Evolutionary conservation across 2,329 filamentous ascomycete genomes (phyloP), one percentile per base, ranked within the genome.

Genomic region (Colletotrichum sp.): DNA sequence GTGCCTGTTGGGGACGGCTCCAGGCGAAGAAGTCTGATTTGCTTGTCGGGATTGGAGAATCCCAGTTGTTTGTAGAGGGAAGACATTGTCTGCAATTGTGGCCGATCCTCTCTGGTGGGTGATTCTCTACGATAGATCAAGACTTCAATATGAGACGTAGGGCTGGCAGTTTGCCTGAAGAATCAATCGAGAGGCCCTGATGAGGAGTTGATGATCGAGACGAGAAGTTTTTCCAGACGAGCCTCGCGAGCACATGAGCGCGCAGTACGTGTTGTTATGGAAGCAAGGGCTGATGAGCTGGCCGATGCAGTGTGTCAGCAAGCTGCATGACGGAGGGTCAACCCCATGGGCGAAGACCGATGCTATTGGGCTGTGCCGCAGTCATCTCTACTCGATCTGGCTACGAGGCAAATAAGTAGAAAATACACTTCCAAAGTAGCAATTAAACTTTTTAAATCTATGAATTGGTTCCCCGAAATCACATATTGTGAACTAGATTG

Each of bases 181-280:
- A 36, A 36, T 0, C 13, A 36, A 36, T 7, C 15, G 15, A 36
- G 34, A 36, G 34, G 7, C 15, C 34, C 34, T 16, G 34, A 8
- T 16, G 34, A 36, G 0, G 34, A 16, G 34, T 1, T 36, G 0
- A 36, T 0, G 2, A 36, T 0, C 0, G 1, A 16, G 34, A 16
- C 34, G 15, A 36, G 34, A 36, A 2, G 7, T 0, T 15, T 36
- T 36, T 3, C 0, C 6, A 16, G 15, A 36, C 15, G 34, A 36
- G 34, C 1, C 34, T 36, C 0, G 34, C 7, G 7, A 36, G 15
- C 0, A 8, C 34, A 16, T 16, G 34, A 0, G 15, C 4, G 36
- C 7, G 36, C 36, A 9, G 7, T 18, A 5, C 15, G 0, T 0
- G 16, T 9, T 39, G 8, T 39, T 0, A 39, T 18, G 0, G 34